Conservation (phyloP, 164 flowering plant genomes). For the Hamamelis virginiana region DNA sequence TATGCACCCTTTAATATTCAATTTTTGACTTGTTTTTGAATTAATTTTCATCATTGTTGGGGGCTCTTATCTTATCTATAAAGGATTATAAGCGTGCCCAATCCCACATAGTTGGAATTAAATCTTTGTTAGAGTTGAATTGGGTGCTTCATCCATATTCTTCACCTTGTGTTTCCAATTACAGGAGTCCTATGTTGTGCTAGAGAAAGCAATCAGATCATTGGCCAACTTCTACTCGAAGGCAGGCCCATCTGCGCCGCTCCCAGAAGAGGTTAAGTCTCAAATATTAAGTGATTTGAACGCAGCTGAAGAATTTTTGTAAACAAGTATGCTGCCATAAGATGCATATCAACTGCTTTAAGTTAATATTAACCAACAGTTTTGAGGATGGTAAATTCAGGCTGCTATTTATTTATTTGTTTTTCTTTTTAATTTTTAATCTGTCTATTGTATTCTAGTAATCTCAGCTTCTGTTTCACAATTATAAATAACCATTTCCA, state of each 20-base stretch:
- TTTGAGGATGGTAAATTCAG: conserved; percentile 2
- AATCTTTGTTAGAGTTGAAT: background rate
- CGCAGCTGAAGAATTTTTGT: conserved; percentile 69
- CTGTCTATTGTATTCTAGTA: background rate
- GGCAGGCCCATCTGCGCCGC: conserved; percentile 88
- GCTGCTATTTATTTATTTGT: background rate
- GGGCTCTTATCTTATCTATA: no score
- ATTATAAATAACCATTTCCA: no score
- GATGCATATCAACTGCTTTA: no score
- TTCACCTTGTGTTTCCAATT: background rate
- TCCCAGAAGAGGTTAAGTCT: conserved; percentile 75
- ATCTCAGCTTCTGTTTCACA: no score
- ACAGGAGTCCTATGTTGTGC: conserved; percentile 80
- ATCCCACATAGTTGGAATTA: no score
- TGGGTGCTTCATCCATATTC: background rate
- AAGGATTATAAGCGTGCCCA: no score
- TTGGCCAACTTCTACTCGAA: conserved; percentile 86
- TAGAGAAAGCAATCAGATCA: conserved; percentile 81
- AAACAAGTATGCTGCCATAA: conserved; percentile 2
- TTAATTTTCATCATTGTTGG: no score
- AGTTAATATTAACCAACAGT: background rate
- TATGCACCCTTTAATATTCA: no score
- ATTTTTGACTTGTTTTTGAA: no score
- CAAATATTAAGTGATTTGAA: conserved; percentile 58
- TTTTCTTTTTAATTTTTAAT: background rate